Base-by-base conservation (phyloP, 192 early-diverging fungal species). In the Coemansia asiatica region DNA sequence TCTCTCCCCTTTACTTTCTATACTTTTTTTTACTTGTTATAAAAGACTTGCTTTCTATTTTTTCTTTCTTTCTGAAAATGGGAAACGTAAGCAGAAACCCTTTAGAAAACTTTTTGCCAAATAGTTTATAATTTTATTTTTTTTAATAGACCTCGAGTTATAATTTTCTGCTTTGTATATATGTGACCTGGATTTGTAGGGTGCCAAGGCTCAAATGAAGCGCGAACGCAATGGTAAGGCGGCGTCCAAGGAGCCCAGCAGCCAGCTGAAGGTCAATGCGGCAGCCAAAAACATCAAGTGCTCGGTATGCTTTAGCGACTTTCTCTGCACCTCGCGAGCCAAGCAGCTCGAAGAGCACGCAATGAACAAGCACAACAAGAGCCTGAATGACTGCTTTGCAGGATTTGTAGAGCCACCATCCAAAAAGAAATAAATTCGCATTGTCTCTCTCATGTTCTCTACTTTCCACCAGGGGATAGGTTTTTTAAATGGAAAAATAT, bases 211-310 rank as follows among this genome's bases (percentile, higher is more conserved):
- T 18, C 61, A 67, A 49, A 35, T 33, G 44, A 75, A 75, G 67
- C 87, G 90, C 36, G 90, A 91, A 63, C 88, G 90, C 68, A 79
- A 76, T 57, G 82, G 81, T 28, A 88, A 90, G 78, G 72, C 75
- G 40, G 82, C 64, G 5, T 57, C 58, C 31, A 79, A 76, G 18
- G 74, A 61, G 31, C 65, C 72, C 31, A 85, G 79, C 60, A 84
- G 81, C 62, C 90, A 91, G 78, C 72, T 87, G 47, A 90, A 91
- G 70, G 71, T 74, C 89, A 95, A 95, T 73, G 88, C 91, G 63
- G 84, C 85, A 28, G 92, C 94, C 28, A 92, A 90, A 77, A 91
- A 69, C 67, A 86, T 90, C 64, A 82, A 89, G 31, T 95, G 94
- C 83, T 67, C 83, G 55, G 81, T 87, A 15, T 95, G 94, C 85